phyloP scores from a whole-genome alignment of 495 filamentous ascomycete species.

The Penicillium tannophilum region DNA sequence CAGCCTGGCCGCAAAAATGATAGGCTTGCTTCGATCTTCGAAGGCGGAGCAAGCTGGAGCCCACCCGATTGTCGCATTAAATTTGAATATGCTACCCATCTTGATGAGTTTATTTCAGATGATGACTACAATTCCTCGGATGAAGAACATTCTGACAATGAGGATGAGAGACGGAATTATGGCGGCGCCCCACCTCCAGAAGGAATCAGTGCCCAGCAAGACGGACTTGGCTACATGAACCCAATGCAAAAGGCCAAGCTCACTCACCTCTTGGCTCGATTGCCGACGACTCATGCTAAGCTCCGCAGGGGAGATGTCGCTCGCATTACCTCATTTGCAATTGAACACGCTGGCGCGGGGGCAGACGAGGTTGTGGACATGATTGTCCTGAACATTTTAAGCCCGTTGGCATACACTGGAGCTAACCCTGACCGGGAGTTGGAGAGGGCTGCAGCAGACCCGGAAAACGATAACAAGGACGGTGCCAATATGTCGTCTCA shows the following conservation, averaged over 20 bases:
- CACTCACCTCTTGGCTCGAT: slow-evolving; percentile 73
- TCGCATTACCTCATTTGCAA: slow-evolving; percentile 84
- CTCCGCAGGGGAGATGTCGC: slow-evolving; percentile 86
- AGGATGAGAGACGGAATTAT: slow-evolving; percentile 60
- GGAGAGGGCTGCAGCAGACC: slow-evolving; percentile 32
- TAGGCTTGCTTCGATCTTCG: slow-evolving; percentile 57
- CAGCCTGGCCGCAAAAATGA: slow-evolving; percentile 27
- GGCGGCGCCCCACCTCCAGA: slow-evolving; percentile 55
- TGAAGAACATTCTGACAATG: slow-evolving; percentile 81
- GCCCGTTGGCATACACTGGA: slow-evolving; percentile 63
- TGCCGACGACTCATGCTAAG: slow-evolving; percentile 74
- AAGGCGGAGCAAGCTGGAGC: slow-evolving; percentile 70
- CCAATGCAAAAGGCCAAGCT: slow-evolving; percentile 84
- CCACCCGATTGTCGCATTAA: slow-evolving; percentile 64
- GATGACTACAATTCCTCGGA: slow-evolving; percentile 86
- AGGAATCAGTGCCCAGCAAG: slow-evolving; percentile 33
- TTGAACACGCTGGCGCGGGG: slow-evolving; percentile 76
- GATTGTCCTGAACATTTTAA: slow-evolving; percentile 77
- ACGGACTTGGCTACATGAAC: slow-evolving; percentile 75
- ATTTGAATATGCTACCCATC: slow-evolving; percentile 71
- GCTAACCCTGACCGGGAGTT: slow-evolving; percentile 59
- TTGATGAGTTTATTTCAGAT: slow-evolving; percentile 79
- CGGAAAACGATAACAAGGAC: slow-evolving; percentile 21
- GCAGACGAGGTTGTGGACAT: slow-evolving; percentile 89
- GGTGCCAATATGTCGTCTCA: slow-evolving; percentile 30